Base-by-base conservation (phyloP, 164 flowering plant genomes). In the Vitis labrusca region DNA sequence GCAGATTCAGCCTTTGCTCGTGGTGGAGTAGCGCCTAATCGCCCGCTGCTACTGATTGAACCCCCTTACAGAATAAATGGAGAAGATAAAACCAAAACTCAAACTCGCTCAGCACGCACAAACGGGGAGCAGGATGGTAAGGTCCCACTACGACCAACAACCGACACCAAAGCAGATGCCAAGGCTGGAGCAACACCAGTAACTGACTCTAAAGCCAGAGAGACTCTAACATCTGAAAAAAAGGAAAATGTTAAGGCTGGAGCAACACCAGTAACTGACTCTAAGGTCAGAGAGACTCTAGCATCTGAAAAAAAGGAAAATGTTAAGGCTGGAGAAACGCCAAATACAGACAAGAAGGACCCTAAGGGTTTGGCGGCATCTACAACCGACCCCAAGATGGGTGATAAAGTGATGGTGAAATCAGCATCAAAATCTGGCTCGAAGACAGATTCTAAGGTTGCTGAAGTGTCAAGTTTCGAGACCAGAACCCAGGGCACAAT, bases 1-100 rank as follows among this genome's bases (percentile, higher is more conserved):
- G 77, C 84, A 13, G 93, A 88, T 70, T 69, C 88, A 8, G 56
- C 81, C 37, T 86, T 68, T 59, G 60, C 73, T 54, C 78, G 65
- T 60, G 76, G 80, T n/a, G 80, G 87, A 47, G 78, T 76, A 55
- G 76, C 85, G 14, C 52, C 85, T 30, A 80, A 76, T 55, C 91
- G 95, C 15, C 93, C 90, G 2, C 64, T 87, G 61, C 74, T 91
- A 61, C 69, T 93, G 53, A 82, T 88, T 65, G 97, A 91, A 66
- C 90, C 98, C 1, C 56, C 91, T 23, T 81, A 86, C 73, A 88
- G 73, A 81, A 77, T 89, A 59, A 84, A 83, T 58, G 93, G 86
- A 16, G 97, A 89, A 19, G 93, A 88, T 30, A 87, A 73, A 74
- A 64, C 73, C 53, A 87, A 85, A 83, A 3, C 73, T 71, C 83